phyloP scores from a whole-genome alignment of 1,284 basidiomycete genomes.

The Marasmius fiardii region DNA sequence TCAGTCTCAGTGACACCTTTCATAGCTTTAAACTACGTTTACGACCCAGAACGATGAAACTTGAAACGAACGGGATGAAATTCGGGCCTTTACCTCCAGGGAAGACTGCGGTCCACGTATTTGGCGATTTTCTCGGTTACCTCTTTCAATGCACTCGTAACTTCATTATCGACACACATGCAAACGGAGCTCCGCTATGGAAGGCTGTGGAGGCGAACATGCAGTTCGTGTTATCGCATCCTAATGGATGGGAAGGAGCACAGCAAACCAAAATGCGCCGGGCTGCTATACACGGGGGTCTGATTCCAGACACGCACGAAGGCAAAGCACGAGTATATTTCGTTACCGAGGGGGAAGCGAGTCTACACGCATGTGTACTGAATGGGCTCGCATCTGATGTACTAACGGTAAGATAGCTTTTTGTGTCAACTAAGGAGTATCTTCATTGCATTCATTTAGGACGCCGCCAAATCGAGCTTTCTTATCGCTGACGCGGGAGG shows the following conservation, averaged over 20 bases:
- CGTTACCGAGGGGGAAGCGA: constrained; percentile 79
- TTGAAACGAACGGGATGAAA: constrained; percentile 79
- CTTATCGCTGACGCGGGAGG: constrained; percentile 77
- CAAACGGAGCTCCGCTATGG: constrained; percentile 63
- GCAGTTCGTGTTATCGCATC: constrained; percentile 72
- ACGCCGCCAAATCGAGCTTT: constrained; percentile 69
- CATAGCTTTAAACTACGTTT: constrained; percentile 76
- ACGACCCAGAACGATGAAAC: constrained; percentile 68
- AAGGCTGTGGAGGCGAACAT: constrained; percentile 59
- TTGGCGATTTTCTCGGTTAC: constrained; percentile 74
- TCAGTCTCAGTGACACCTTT: too few relatives aligned
- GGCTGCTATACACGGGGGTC: constrained; percentile 59
- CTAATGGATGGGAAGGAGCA: constrained; percentile 80
- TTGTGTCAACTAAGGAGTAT: too few relatives aligned
- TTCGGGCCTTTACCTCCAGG: constrained; percentile 60
- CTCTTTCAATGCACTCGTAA: constrained; percentile 67
- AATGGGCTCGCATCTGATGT: constrained; percentile 73
- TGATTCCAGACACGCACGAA: constrained; percentile 69
- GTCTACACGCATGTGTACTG: constrained; percentile 72
- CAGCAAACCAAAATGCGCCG: constrained; percentile 76
- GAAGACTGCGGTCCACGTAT: constrained; percentile 67
- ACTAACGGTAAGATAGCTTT: constrained; percentile 62
- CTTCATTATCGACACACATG: constrained; percentile 75
- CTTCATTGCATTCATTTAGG: constrained; percentile 31
- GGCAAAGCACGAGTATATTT: constrained; percentile 69